Evolutionary conservation across 441 rosid genomes (phyloP), one percentile per base, ranked within the genome.

Genomic region (California macrophylla): DNA sequence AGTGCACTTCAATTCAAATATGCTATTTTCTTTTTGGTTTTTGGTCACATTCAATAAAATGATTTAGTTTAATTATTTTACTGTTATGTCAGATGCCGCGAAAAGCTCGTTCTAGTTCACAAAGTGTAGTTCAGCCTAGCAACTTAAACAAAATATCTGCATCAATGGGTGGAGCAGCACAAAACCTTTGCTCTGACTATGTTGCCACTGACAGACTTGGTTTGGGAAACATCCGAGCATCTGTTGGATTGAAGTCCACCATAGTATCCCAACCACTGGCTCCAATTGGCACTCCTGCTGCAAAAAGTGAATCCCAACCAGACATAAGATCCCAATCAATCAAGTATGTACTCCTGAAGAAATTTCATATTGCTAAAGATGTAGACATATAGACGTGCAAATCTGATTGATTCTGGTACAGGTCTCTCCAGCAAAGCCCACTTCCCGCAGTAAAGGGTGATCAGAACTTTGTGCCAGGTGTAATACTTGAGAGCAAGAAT

Each of bases 241-340:
- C 89, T 21, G 77, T 81, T 15, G 85, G 83, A 73, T 80, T 77
- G 66, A 79, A 47, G 76, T 16, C 83, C 32, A 69, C 81, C 32
- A 54, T 69, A 54, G 71, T 61, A 24, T 74, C 91, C n/a, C 97
- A 89, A 72, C 81, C 77, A 40, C 76, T 95, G 82, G 89, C 87
- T 69, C 97, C 98, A 23, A 87, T 94, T 25, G 86, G 98, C 75
- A 86, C 90, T 71, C 93, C 84, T 72, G 82, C 93, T 4, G 54
- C 76, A 71, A 94, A 83, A 82, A 34, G 74, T 77, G 96, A 85
- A 72, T 66, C 74, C 38, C 87, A 77, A 74, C 79, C 84, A 71
- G 86, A 85, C 79, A 69, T 56, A 52, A 82, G 75, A 75, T 76
- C 83, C 56, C 88, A 84, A 78, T 75, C 83, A 66, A 74, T 80